phyloP scores from a whole-genome alignment of 352 stramenopile genomes.

The Thalassiosira sp. region DNA sequence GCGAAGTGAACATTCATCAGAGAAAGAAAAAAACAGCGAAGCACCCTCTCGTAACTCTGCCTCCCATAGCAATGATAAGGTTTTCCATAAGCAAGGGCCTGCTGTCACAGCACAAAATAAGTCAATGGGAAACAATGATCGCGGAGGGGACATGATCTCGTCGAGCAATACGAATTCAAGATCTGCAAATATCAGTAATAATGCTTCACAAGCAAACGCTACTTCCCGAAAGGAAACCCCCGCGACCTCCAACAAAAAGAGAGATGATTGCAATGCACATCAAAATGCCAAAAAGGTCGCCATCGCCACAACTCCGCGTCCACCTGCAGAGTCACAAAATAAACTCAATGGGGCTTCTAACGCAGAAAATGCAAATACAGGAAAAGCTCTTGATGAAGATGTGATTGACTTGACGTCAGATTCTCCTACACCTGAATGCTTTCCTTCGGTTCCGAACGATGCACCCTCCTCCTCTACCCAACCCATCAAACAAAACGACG shows the following conservation, averaged over 20 bases:
- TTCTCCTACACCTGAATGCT: background rate
- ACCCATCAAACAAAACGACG: background rate
- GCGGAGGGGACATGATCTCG: no score
- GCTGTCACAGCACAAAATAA: background rate
- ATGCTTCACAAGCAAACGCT: background rate
- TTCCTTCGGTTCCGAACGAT: background rate
- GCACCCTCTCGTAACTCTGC: background rate
- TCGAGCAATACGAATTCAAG: background rate
- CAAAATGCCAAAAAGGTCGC: background rate
- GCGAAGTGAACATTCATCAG: background rate
- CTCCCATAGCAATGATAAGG: background rate
- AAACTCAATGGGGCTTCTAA: background rate
- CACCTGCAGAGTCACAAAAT: background rate
- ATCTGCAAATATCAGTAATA: background rate
- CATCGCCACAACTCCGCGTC: background rate
- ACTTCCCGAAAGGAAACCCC: background rate
- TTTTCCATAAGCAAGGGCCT: background rate
- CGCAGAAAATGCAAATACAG: background rate
- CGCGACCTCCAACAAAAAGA: background rate
- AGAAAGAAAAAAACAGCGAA: background rate
- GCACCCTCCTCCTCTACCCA: background rate
- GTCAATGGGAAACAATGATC: background rate
- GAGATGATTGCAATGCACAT: background rate
- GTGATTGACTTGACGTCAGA: constrained; percentile 36
- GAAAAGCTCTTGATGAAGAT: no score